Base-by-base conservation (phyloP, 2,329 filamentous ascomycete species). In the Phoma sp. region DNA sequence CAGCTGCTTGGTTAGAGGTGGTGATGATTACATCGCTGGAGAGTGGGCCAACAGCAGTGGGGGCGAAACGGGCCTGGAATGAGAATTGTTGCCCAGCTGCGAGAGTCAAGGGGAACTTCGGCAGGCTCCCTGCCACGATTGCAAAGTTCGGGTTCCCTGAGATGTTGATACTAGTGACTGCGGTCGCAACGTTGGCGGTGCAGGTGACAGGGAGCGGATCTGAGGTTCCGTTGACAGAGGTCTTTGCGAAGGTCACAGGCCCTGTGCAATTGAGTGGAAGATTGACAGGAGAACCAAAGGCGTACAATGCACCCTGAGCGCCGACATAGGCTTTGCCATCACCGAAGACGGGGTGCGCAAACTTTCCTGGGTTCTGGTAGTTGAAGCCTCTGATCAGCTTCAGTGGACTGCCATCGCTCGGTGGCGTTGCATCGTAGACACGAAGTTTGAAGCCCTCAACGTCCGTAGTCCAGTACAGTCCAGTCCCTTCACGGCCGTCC, bases 281-380 rank as follows among this genome's bases (percentile, higher is more conserved):
- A 35, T 82, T 84, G 25, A 83, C 81, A 0, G 84, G 82, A 0
- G 82, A 82, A 1, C 84, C 84, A 50, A 84, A 85, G 2, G 77
- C 83, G 27, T 85, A 85, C 19, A 86, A 65, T 50, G 73, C 80
- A 3, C 84, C 84, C 2, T 73, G 81, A 0, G 80, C 82, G 9
- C 81, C 82, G n/a, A 85, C 68, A 56, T 85, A 86, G 2, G 81
- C 78, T 51, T 80, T 78, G 0, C 81, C 83, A 52, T 86, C 77
- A 6, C 84, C 84, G 51, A 86, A 86, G 2, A 84, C 82, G 1
- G 84, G 82, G 2, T 84, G 77, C 3, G 80, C 81, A 58, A 86
- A 86, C 69, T 86, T 86, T 40, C 77, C 81, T 4, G 81, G 77
- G 0, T 81, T 82, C 0, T 78, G 74, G 12, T 85, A 76, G 24